phyloP scores from a whole-genome alignment of 306 rosid species.

The Trifolium dubium region DNA sequence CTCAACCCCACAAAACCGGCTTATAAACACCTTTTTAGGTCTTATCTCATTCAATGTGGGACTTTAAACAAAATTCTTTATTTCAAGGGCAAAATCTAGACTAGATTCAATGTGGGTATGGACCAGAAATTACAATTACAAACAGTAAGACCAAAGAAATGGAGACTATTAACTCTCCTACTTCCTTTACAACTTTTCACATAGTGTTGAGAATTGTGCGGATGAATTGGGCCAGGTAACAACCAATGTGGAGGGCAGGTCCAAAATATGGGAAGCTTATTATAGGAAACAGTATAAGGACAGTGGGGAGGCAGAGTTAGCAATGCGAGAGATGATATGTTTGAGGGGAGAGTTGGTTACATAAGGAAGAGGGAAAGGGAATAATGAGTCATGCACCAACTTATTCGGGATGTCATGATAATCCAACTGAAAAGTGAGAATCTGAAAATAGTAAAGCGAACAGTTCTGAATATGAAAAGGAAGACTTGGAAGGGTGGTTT shows the following conservation, averaged over 20 bases:
- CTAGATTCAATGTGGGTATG: not conserved
- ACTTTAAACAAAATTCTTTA: not conserved
- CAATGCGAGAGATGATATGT: not conserved
- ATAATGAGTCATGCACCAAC: not conserved
- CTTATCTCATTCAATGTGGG: not conserved
- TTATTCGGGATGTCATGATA: not conserved
- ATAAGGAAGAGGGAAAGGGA: not conserved
- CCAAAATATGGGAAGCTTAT: not conserved
- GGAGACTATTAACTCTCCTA: not conserved
- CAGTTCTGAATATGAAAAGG: too few relatives aligned
- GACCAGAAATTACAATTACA: slow-evolving; percentile 9
- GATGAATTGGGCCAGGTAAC: not conserved
- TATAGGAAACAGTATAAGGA: not conserved
- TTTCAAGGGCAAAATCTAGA: not conserved
- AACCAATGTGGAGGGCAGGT: not conserved
- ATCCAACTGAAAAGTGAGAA: not conserved
- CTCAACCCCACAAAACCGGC: not conserved
- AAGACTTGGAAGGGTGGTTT: not conserved
- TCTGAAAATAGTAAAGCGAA: not conserved
- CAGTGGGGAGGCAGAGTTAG: not conserved
- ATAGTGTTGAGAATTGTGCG: not conserved
- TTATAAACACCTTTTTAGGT: not conserved
- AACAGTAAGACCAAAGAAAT: not conserved
- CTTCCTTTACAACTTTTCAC: not conserved
- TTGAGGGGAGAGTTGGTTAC: not conserved